These are phyloP conservation scores for Fomes fomentarius DNA, from an alignment of 1,284 basidiomycete species.

Conservation along the genomic window DNA sequence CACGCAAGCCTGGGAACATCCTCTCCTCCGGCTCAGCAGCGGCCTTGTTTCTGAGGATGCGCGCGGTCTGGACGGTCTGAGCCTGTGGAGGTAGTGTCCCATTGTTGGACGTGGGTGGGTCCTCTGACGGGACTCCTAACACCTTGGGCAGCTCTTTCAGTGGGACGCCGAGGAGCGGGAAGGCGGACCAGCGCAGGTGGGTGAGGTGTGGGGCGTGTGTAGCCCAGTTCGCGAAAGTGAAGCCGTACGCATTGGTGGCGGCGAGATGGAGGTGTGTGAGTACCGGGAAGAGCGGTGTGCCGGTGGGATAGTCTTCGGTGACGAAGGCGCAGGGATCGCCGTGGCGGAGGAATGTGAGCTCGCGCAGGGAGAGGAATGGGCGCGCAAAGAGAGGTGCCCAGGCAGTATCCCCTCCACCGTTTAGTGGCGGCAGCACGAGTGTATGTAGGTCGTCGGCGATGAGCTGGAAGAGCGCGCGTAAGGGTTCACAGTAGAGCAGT, in stretches of 20 bases:
- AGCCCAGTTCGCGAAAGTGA: neutral
- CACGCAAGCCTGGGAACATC: no score
- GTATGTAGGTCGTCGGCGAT: neutral
- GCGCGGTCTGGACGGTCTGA: no score
- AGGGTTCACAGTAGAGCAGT: no score
- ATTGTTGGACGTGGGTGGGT: no score
- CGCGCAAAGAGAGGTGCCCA: neutral
- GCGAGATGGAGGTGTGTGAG: conserved; percentile 11
- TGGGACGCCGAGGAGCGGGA: neutral
- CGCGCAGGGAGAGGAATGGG: conserved; percentile 5
- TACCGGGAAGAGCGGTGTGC: conserved; percentile 7
- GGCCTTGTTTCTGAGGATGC: no score
- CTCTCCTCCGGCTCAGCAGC: no score
- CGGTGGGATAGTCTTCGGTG: neutral
- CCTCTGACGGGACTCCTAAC: neutral
- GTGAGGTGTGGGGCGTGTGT: conserved; percentile 4
- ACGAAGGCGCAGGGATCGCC: neutral
- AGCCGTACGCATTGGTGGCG: neutral
- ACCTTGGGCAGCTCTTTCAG: neutral
- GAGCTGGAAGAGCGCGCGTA: neutral
- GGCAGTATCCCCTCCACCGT: neutral
- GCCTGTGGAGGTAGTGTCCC: no score
- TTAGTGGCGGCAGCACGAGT: neutral
- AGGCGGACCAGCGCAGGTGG: conserved; percentile 6
- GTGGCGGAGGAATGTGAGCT: conserved; percentile 5